Base-by-base conservation (phyloP, 257 asterid species). In the Solanum etuberosum region DNA sequence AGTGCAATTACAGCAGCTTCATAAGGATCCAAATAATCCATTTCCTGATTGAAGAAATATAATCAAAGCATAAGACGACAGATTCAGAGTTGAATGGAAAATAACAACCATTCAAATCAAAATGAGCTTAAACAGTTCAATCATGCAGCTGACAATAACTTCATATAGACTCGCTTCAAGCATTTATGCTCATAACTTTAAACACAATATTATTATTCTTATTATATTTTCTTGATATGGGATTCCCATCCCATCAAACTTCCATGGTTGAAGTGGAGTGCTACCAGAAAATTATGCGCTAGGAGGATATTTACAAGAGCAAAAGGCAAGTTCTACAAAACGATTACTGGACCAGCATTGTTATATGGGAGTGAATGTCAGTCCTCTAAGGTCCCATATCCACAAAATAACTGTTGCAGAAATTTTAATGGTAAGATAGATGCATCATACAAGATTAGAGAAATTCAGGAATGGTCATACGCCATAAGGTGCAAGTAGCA, bases 1-100 rank as follows among this genome's bases (percentile, higher is more conserved):
- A 96, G 90, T 77, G 97, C 93, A 87, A 94, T 85, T 86, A 95
- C 97, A 27, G 98, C 98, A 83, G 90, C 95, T 93, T 95, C 98
- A 78, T 95, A 96, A 82, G 99, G 93, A 88, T 96, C 98, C 76
- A 85, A 90, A 83, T 90, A 87, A 85, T 86, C 93, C 87, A 89
- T 46, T 89, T 87, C 97, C 96, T 93, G 83, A 70, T 70, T 31
- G 81, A 81, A 81, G 68, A 81, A 81, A 78, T 8, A 27, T 78
- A 78, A 78, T 27, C 27, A 48, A 81, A 81, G 42, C 29, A 81
- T 43, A 81, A 48, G 42, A 48, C 5, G 43, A 31, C 29, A 81
- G 68, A 81, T 48, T 31, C 61, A 51, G 68, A 48, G 85, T 78
- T 8, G 40, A 29, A 81, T 34, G 1, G 40, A 32, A 81, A 46